These are phyloP conservation scores for Diplodia corticola DNA, from an alignment of 2,329 filamentous ascomycete species.

Conservation along the genomic window DNA sequence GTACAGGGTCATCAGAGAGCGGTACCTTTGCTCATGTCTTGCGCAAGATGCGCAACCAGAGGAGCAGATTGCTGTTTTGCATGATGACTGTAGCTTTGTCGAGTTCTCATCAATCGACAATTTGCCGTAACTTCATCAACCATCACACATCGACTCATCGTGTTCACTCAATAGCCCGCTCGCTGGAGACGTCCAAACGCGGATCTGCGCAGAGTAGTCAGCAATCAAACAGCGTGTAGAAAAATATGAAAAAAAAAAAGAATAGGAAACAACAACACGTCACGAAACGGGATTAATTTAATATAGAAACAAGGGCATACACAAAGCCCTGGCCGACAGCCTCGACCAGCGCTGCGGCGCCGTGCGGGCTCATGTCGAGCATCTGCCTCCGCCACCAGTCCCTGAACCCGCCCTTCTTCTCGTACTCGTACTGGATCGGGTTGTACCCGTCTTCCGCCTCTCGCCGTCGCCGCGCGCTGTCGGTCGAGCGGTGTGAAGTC, in stretches of 20 bases:
- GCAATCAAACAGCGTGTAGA: background rate
- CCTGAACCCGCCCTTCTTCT: background rate
- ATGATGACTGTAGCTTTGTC: background rate
- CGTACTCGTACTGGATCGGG: background rate
- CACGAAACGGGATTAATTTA: background rate
- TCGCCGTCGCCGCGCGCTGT: background rate
- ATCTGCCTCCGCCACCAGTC: constrained; percentile 3
- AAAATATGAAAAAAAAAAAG: background rate
- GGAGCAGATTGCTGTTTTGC: too few species aligned
- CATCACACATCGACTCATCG: background rate
- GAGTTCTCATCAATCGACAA: background rate
- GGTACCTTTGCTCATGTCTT: background rate
- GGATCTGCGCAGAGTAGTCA: background rate
- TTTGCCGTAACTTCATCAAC: background rate
- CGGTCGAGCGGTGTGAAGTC: background rate
- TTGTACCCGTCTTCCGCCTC: constrained; percentile 5
- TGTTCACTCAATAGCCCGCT: background rate
- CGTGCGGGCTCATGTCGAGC: background rate
- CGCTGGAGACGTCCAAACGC: background rate
- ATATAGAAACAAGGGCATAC: background rate
- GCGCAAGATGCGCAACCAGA: too few species aligned
- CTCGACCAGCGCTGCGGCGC: background rate
- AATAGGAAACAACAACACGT: background rate
- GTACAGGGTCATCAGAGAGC: background rate
- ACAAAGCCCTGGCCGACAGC: background rate